phyloP scores from a whole-genome alignment of 352 stramenopile species.

The Phytophthora cactorum region DNA sequence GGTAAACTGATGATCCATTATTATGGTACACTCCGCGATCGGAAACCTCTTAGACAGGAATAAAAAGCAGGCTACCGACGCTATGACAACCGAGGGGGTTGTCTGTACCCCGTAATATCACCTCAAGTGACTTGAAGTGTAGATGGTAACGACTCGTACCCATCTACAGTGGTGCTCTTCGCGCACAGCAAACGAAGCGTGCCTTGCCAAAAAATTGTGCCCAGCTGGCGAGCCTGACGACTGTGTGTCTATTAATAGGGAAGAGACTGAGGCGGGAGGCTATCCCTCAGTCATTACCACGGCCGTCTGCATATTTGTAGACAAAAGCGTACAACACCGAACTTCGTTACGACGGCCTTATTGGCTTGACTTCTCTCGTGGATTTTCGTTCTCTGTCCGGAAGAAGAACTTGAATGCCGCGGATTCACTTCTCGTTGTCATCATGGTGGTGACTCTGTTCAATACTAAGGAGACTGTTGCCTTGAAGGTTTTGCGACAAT shows the following conservation, averaged over 20 bases:
- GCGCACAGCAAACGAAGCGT: slow-evolving; percentile 20
- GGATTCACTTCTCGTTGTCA: not conserved
- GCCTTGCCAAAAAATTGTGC: not conserved
- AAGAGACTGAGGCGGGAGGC: slow-evolving; percentile 2
- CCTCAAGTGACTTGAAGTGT: too few species aligned
- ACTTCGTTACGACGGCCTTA: not conserved
- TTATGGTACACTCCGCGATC: too few species aligned
- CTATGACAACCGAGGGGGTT: too few species aligned
- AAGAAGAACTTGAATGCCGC: not conserved
- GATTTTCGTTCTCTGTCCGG: slow-evolving; percentile 7
- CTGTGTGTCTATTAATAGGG: not conserved
- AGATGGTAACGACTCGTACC: too few species aligned
- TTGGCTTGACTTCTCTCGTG: slow-evolving; percentile 10
- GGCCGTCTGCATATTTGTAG: not conserved
- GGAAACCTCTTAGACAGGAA: too few species aligned
- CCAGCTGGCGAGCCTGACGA: not conserved
- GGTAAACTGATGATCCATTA: too few species aligned
- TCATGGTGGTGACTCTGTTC: not conserved
- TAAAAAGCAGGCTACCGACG: too few species aligned
- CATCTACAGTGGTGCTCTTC: slow-evolving; percentile 3
- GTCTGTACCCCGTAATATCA: too few species aligned
- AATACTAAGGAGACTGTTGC: not conserved
- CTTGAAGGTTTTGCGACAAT: not conserved
- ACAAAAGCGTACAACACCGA: not conserved
- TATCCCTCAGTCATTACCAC: not conserved